Evolutionary conservation across 1,139 yeast genomes (phyloP), one percentile per base, ranked within the genome.

Genomic region (Lodderomyces metapsilosis): DNA sequence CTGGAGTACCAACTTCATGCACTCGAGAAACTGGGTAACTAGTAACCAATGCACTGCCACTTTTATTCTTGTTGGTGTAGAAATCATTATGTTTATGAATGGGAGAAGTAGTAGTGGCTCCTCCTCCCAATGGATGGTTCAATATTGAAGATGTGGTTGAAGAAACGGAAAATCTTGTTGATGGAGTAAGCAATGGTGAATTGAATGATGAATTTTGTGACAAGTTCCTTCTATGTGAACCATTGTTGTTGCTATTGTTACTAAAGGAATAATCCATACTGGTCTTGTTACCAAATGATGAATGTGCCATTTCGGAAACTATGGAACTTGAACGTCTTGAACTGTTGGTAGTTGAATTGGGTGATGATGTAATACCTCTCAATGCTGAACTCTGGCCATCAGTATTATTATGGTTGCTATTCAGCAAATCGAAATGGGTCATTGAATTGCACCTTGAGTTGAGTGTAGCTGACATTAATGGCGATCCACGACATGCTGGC

Each of bases 361-460:
- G 32, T n/a, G 32, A 28, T 5, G 32, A 28, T 15, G 32, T 13
- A 10, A 28, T 5, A 8, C 32, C 32, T 11, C 18, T 13, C 10
- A 16, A n/a, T 13, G 18, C 6, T 3, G 18, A 4, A 10, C 7
- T 28, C 5, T 15, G 16, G 12, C 18, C 18, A 15, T 10, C 18
- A 10, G 5, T 30, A 37, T 54, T 57, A 39, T 57, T 57, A 28
- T 55, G 53, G 20, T 15, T 22, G 23, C 35, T 35, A 39, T 52
- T 56, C 37, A 62, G 49, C 37, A 64, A 58, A 42, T 68, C 74
- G 48, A 64, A 62, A 35, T 62, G 63, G 5, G 67, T 57, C 23
- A 68, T 62, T 15, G 73, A 67, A 51, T 68, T 67, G 46, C 66
- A 64, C 43, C 74, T 55, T 17, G 69, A 62, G 18, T 55, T 64